Evolutionary conservation across 208 protist genomes (phyloP).

Genomic region (Wallacemonas collosoma): DNA sequence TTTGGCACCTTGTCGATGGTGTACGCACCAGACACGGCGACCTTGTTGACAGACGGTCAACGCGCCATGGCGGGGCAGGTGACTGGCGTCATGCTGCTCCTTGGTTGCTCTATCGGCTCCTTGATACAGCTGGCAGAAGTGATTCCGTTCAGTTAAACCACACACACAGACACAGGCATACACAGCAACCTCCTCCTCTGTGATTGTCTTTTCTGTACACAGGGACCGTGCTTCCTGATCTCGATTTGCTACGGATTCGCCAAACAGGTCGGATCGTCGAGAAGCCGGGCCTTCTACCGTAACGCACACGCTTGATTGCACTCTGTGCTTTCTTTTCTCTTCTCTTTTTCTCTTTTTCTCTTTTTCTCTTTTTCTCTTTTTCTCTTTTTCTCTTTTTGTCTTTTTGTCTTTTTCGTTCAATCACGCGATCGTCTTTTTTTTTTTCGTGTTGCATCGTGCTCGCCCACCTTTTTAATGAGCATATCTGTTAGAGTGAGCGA

Average conservation of each 20-base stretch:
- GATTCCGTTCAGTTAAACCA: constrained; percentile 37
- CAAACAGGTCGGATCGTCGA: background rate
- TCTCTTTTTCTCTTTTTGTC: constrained; percentile 13
- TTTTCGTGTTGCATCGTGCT: background rate
- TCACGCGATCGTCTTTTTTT: background rate
- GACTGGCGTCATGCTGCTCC: constrained; percentile 55
- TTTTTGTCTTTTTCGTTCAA: constrained; percentile 10
- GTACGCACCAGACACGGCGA: constrained; percentile 53
- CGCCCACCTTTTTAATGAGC: no score
- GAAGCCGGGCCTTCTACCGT: background rate
- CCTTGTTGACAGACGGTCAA: constrained; percentile 53
- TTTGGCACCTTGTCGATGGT: constrained; percentile 77
- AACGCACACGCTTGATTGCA: background rate
- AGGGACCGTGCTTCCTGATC: background rate
- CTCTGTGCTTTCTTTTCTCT: constrained; percentile 18
- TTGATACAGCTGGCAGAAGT: constrained; percentile 65
- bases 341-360: constrained; percentile 17
- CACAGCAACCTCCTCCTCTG: no score
- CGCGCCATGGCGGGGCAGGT: constrained; percentile 67
- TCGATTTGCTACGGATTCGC: background rate
- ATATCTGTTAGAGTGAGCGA: no score
- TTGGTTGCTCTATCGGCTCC: constrained; percentile 63
- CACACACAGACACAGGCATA: background rate
- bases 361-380: constrained; percentile 15
- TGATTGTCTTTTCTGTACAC: no score